A percentile compares a stretch with the other conserved stretches of the same genome.
These are phyloP conservation scores for Friedmanniomyces endolithicus DNA, from an alignment of 495 filamentous ascomycete species.

Conservation along the genomic window DNA sequence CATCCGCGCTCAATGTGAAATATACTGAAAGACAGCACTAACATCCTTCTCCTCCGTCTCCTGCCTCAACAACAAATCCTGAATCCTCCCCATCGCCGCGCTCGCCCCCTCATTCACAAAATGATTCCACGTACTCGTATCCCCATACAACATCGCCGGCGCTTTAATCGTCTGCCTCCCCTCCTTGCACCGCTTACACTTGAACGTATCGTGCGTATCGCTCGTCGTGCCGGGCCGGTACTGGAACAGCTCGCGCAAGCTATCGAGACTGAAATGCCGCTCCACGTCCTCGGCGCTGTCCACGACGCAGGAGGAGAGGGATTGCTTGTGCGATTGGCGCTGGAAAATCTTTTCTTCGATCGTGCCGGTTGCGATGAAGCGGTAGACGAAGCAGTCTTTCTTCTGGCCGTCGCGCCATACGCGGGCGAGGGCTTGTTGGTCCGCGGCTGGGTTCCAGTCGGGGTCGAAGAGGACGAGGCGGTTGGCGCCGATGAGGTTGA, in stretches of 20 bases:
- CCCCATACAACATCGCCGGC: slow-evolving; percentile 88
- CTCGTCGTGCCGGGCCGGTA: slow-evolving; percentile 71
- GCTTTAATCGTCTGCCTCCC: slow-evolving; percentile 79
- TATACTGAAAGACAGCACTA: slow-evolving; percentile 95
- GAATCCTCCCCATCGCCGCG: slow-evolving; percentile 62
- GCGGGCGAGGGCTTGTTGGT: slow-evolving; percentile 92
- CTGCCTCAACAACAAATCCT: slow-evolving; percentile 84
- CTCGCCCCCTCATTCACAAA: slow-evolving; percentile 65
- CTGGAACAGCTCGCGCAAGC: slow-evolving; percentile 82
- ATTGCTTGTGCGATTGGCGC: slow-evolving; percentile 95
- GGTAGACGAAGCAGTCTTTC: slow-evolving; percentile 98
- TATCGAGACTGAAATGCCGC: slow-evolving; percentile 84
- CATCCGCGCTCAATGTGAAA: slow-evolving; percentile 62
- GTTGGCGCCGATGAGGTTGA: slow-evolving; percentile 96
- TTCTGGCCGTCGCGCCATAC: slow-evolving; percentile 99
- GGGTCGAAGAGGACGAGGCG: slow-evolving; percentile 95
- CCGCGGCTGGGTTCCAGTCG: slow-evolving; percentile 97
- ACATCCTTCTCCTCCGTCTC: slow-evolving; percentile 70
- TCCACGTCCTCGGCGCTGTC: slow-evolving; percentile 95
- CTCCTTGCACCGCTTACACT: slow-evolving; percentile 87
- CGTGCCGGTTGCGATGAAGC: slow-evolving; percentile 93
- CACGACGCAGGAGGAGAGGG: slow-evolving; percentile 91
- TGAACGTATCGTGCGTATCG: slow-evolving; percentile 98
- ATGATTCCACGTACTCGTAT: slow-evolving; percentile 98
- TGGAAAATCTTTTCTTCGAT: slow-evolving; percentile 99